phyloP scores from a whole-genome alignment of 2,329 filamentous ascomycete species.

The Curvularia verruculosa region DNA sequence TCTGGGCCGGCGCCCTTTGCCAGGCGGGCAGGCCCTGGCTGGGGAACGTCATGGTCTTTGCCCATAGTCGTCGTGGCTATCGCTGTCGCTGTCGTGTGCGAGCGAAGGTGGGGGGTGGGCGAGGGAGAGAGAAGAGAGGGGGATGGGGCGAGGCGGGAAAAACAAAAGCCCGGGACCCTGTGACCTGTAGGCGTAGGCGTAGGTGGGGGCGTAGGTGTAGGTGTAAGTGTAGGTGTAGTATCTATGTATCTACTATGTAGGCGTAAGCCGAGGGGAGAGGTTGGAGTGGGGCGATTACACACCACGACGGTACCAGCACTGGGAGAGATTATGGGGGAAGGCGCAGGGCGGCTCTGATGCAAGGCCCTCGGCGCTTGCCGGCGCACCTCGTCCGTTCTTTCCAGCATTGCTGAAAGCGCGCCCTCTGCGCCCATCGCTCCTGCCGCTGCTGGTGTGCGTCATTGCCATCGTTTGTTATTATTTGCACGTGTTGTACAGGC shows the following conservation, averaged over 20 bases:
- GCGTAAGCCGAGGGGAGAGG: background rate
- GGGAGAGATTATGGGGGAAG: background rate
- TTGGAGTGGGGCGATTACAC: constrained; percentile 5
- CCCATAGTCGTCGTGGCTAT: constrained; percentile 46
- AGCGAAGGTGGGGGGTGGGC: background rate
- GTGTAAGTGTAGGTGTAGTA: background rate
- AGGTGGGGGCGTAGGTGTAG: too few species aligned
- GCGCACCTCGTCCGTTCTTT: constrained; percentile 6
- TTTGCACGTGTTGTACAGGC: background rate
- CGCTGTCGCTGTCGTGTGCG: background rate
- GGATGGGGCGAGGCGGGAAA: background rate
- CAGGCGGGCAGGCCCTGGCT: constrained; percentile 88
- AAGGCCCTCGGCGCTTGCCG: constrained; percentile 28
- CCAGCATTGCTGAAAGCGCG: background rate
- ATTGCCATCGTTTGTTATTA: background rate
- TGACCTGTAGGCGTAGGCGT: too few species aligned
- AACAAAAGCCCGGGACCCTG: background rate
- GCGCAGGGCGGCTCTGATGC: background rate
- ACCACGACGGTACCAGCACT: too few species aligned
- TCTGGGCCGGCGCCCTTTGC: constrained; percentile 84
- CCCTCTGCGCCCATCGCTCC: background rate
- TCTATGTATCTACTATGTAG: too few species aligned
- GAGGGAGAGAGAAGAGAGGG: background rate
- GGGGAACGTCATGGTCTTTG: constrained; percentile 70
- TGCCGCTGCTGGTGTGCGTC: background rate